Conservation (phyloP, 2,329 filamentous ascomycete species). For the Ampelomyces quisqualis region DNA sequence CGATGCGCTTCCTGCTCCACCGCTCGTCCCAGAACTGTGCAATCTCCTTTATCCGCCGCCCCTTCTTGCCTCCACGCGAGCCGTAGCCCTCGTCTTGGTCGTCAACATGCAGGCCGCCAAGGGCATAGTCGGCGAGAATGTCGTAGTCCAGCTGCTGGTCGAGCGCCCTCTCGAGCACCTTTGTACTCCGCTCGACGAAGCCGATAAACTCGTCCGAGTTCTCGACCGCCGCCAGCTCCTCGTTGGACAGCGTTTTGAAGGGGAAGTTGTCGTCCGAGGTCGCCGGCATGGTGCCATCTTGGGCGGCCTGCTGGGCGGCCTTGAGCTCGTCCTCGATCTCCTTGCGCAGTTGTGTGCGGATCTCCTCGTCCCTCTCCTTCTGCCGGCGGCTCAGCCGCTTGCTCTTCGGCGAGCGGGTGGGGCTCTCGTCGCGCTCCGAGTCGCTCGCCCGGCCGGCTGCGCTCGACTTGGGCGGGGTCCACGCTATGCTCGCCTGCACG, state of each 20-base stretch:
- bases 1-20: conserved; percentile 97
- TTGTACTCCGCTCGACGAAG: conserved; percentile 92
- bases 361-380: conserved; percentile 81
- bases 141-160: conserved; percentile 96
- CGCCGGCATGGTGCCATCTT: conserved; percentile 47
- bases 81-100: conserved; percentile 76
- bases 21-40: conserved; percentile 92
- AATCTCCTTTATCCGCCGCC: conserved; percentile 78
- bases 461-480: conserved; percentile 58
- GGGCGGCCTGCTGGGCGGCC: conserved; percentile 55
- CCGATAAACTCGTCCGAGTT: conserved; percentile 91
- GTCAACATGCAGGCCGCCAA: conserved; percentile 73
- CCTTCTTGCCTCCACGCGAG: conserved; percentile 68
- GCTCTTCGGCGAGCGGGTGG: conserved; percentile 55
- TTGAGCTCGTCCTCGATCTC: conserved; percentile 93
- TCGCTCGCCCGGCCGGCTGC: conserved; percentile 53
- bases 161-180: conserved; percentile 92
- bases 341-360: conserved; percentile 77
- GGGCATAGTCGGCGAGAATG: conserved; percentile 89
- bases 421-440: conserved; percentile 63
- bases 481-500: conserved; percentile 83
- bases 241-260: conserved; percentile 72
- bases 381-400: conserved; percentile 79
- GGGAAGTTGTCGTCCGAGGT: conserved; percentile 63
- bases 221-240: conserved; percentile 87